Base-by-base conservation (phyloP, 1,284 basidiomycete genomes). In the Malassezia furfur region DNA sequence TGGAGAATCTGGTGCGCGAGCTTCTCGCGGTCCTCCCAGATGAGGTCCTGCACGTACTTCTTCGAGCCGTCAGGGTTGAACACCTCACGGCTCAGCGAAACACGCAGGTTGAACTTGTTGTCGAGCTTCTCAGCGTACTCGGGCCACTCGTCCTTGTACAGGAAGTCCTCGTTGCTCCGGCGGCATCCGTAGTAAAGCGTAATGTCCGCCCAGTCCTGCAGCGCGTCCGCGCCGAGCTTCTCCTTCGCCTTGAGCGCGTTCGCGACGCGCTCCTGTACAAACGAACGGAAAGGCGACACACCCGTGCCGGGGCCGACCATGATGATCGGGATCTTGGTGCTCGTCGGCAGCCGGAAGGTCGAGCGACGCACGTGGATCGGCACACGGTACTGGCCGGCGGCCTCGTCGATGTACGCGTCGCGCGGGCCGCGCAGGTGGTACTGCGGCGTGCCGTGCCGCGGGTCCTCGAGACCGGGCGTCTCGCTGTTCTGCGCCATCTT, bases 271-370 rank as follows among this genome's bases (percentile, higher is more conserved):
- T 98, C 93, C 78, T 98, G 94, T 7, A 98, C 83, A 75, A 98
- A 98, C 1, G 91, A 91, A 59, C 93, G 87, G 88, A 98, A 98
- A 15, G 93, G 93, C 34, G 93, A 93, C 50, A 98, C 90, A 52
- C 91, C 90, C 59, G 91, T 96, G 54, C 93, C 93, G 56, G 93
- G 93, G 51, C 93, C 93, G 74, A 98, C 84, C 93, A 98, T 96
- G 77, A 98, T 91, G 55, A 98, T 86, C 2, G 93, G 93, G 59
- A 89, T 91, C 81, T 94, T 96, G 50, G 93, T 93, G 74, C 88
- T 90, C 14, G 93, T 96, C 5, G 93, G 93, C 56, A 98, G 78
- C 52, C 93, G 82, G 84, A 98, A 98, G 11, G 91, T 96, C 22
- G 89, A 93, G 50, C 94, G 83, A 58, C 94, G 83, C 54, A 96